Conservation (phyloP, 805 yeast species). For the Yarrowia deformans region DNA sequence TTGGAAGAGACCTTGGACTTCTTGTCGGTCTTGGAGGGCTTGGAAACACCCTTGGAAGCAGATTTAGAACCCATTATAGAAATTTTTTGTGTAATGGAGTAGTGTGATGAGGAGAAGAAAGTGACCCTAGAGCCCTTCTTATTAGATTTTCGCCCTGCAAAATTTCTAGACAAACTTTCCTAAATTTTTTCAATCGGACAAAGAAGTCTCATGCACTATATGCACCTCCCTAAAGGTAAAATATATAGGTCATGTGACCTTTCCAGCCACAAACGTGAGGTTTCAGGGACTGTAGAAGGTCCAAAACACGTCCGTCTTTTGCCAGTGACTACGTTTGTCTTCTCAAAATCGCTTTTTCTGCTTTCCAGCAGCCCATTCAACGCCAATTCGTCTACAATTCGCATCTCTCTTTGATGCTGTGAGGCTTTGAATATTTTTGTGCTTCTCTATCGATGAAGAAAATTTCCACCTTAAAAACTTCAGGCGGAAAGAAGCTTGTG, state of each 20-base stretch:
- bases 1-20: constrained; percentile 40
- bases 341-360: neutral
- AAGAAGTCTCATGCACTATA: constrained; percentile 24
- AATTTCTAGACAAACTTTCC: constrained; percentile 32
- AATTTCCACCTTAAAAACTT: constrained; percentile 10
- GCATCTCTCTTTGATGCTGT: neutral
- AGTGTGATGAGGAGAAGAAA: constrained; percentile 28
- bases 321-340: no score
- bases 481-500: constrained; percentile 26
- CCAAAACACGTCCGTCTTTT: neutral
- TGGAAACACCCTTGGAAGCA: constrained; percentile 38
- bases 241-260: constrained; percentile 14
- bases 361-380: no score
- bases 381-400: neutral
- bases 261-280: neutral
- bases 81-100: constrained; percentile 3
- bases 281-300: neutral
- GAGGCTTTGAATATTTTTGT: constrained; percentile 13
- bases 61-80: constrained; percentile 39
- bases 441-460: constrained; percentile 23
- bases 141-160: constrained; percentile 18
- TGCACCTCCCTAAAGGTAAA: neutral
- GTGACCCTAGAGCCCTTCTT: constrained; percentile 23
- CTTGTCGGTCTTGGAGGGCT: constrained; percentile 39
- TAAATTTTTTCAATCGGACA: constrained; percentile 34